phyloP scores from a whole-genome alignment of 176 grass and related monocot species.

The Ensete glaucum region DNA sequence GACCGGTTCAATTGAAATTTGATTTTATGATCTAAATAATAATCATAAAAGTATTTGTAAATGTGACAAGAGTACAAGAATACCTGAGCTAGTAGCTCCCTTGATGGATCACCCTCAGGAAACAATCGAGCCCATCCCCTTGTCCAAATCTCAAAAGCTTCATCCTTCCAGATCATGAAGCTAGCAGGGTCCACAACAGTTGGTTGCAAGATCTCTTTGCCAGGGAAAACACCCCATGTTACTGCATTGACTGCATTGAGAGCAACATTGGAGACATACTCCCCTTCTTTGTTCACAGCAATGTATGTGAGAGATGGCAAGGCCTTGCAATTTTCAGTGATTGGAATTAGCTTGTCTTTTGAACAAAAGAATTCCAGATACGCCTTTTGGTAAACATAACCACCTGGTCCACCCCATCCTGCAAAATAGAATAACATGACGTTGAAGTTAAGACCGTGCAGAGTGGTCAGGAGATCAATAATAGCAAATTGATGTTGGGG shows the following conservation, averaged over 20 bases:
- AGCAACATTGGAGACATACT: conserved; percentile 37
- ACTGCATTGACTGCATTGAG: conserved; percentile 60
- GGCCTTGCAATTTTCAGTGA: conserved; percentile 43
- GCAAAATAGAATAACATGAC: conserved; percentile 1
- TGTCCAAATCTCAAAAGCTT: conserved; percentile 86
- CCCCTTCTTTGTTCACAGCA: conserved; percentile 57
- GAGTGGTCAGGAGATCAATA: no score
- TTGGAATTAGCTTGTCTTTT: conserved; percentile 44
- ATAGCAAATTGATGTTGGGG: no score
- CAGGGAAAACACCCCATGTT: conserved; percentile 84
- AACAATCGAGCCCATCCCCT: conserved; percentile 54
- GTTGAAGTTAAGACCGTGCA: neutral
- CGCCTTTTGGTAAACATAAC: conserved; percentile 87
- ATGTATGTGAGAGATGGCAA: conserved; percentile 69
- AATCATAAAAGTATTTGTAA: no score
- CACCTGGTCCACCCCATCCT: conserved; percentile 76
- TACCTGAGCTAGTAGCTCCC: conserved; percentile 68
- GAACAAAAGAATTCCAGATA: conserved; percentile 80
- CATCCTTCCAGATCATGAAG: conserved; percentile 88
- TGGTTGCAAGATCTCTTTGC: conserved; percentile 74
- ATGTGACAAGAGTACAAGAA: no score
- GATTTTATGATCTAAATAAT: no score
- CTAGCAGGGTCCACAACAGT: conserved; percentile 57
- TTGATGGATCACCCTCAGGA: conserved; percentile 53
- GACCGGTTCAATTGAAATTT: no score